These are phyloP conservation scores for Monosporascus sp. DNA, from an alignment of 2,329 filamentous ascomycete genomes.

Conservation along the genomic window DNA sequence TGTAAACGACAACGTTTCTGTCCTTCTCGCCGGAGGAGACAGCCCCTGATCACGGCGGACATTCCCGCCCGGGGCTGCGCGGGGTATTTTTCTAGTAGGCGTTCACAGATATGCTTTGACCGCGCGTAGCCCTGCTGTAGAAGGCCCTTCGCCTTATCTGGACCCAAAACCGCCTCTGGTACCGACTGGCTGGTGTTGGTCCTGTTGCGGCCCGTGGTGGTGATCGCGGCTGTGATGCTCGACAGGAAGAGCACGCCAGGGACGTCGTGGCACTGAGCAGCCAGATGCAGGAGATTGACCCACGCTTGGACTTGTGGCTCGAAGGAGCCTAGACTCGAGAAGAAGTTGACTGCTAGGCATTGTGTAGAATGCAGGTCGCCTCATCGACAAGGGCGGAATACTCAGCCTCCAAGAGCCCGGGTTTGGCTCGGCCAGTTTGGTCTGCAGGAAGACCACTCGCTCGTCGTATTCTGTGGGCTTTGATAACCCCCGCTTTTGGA, in stretches of 20 bases:
- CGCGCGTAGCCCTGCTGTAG: slow-evolving; percentile 21
- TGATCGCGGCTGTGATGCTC: slow-evolving; percentile 20
- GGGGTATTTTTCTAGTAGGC: slow-evolving; percentile 17
- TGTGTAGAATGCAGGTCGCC: slow-evolving; percentile 18
- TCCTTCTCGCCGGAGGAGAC: background rate
- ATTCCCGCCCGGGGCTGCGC: slow-evolving; percentile 1
- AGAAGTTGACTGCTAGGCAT: slow-evolving; percentile 22
- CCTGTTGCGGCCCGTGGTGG: background rate
- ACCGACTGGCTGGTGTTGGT: slow-evolving; percentile 3
- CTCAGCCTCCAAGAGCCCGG: slow-evolving; percentile 8
- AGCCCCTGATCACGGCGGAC: slow-evolving; percentile 20
- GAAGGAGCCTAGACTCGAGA: slow-evolving; percentile 16
- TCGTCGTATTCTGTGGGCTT: background rate
- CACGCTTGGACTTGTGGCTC: slow-evolving; percentile 15
- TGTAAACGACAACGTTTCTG: slow-evolving; percentile 4
- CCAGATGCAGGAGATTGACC: slow-evolving; percentile 13
- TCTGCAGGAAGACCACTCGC: slow-evolving; percentile 16
- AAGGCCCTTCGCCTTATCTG: slow-evolving; percentile 7
- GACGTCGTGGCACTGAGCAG: slow-evolving; percentile 2
- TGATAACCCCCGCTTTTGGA: slow-evolving; percentile 2
- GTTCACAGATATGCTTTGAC: slow-evolving; percentile 24
- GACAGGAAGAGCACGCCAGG: slow-evolving; percentile 20
- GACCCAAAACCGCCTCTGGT: slow-evolving; percentile 14
- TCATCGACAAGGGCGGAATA: slow-evolving; percentile 11
- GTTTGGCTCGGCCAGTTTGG: slow-evolving; percentile 11